Base-by-base conservation (phyloP, 352 stramenopile genomes). In the Thalassiosira hispida region DNA sequence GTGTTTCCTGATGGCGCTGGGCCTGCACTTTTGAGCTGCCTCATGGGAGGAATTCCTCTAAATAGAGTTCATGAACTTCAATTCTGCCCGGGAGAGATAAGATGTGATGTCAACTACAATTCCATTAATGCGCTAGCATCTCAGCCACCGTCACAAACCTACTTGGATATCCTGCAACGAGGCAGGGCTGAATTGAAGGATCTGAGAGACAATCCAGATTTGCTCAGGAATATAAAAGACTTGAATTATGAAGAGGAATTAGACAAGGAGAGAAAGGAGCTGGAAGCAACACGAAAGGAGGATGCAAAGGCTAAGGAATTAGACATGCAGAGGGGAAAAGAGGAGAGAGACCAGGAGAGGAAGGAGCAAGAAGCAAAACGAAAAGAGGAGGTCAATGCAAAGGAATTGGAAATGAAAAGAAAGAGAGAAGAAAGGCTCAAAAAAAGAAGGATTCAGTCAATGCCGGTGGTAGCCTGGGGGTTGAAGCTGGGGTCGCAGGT, bases 1-100 rank as follows among this genome's bases (percentile, higher is more conserved):
- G 60, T 93, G 0, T 91, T 91, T 77, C 81, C 83, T 12, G 88
- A 93, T 85, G 88, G 88, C 0, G 90, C 83, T 16, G 74, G 79
- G 38, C 85, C 85, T 14, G 88, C 88, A 18, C 64, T 93, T 3
- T 65, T 93, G 23, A 86, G 74, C 11, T 80, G 67, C 55, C 76
- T 93, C 40, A 91, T 93, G 63, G 88, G 74, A 9, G 88, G 88
- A 22, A 89, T 93, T 44, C 85, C 85, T 29, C 70, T 88, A 4
- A 77, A 87, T 56, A 79, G 79, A 67, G 77, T 86, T 2, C 88
- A 93, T 62, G 73, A 86, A 49, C 79, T 93, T 20, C 82, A 93
- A 65, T 92, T 81, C 66, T 7, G 35, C 11, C 71, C 81, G 4
- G 85, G 85, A 60, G 88, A 93, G 71, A 35, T 92, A 8, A 70